Conservation (phyloP, 2,329 filamentous ascomycete species). For the Aspergillus fumigatus region DNA sequence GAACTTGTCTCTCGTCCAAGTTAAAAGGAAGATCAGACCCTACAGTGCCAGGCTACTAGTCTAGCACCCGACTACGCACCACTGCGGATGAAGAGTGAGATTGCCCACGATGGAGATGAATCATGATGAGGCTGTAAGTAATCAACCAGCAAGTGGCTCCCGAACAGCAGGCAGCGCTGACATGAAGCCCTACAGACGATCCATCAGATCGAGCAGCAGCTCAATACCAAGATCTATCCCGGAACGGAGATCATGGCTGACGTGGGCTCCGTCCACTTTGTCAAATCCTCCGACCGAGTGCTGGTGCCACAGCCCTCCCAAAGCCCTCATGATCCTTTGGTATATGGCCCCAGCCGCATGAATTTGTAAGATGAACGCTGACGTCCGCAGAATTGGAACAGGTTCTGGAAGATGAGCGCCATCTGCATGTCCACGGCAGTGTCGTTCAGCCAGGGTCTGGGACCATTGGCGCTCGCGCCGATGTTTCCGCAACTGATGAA, state of each 20-base stretch:
- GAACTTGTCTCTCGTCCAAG: neutral
- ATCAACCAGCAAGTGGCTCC: neutral
- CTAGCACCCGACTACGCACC: neutral
- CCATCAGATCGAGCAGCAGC: constrained; percentile 45
- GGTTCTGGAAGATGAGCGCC: constrained; percentile 46
- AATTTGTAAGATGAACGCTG: neutral
- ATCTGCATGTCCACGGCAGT: constrained; percentile 45
- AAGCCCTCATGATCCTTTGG: constrained; percentile 44
- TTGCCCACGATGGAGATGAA: constrained; percentile 46
- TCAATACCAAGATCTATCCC: constrained; percentile 51
- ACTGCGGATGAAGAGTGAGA: neutral
- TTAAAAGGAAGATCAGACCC: neutral
- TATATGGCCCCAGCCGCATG: constrained; percentile 10
- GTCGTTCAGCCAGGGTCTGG: constrained; percentile 52
- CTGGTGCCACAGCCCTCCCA: constrained; percentile 50
- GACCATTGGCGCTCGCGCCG: constrained; percentile 52
- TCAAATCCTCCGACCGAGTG: constrained; percentile 49
- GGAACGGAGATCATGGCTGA: constrained; percentile 59
- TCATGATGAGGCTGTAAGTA: constrained; percentile 38
- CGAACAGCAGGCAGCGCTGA: neutral
- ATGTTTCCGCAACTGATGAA: constrained; percentile 58
- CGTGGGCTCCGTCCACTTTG: constrained; percentile 60
- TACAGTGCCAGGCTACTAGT: neutral
- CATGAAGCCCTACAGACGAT: constrained; percentile 14
- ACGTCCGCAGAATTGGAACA: constrained; percentile 42